Evolutionary conservation across 352 stramenopile species (phyloP), one percentile per base, ranked within the genome.

Genomic region (Elongisporangium senticosum): DNA sequence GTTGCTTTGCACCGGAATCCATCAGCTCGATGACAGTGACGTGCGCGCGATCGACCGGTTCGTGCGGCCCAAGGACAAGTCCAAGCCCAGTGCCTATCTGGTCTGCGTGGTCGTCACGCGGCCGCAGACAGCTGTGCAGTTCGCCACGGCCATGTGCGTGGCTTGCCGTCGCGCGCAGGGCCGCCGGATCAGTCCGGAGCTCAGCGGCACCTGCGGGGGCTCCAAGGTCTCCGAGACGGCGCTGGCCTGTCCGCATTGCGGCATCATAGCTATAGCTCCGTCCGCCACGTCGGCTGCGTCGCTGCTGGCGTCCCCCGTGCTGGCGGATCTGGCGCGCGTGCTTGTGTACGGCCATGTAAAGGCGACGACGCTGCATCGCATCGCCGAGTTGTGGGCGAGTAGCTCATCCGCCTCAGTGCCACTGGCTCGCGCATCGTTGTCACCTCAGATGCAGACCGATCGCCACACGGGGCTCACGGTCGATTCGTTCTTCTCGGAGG

Each of bases 231-330:
- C 33, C 10, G 33, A 43, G 8, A 43, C 33, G 33, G 21, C 51
- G 2, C 65, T 81, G 4, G 76, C 72, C 33, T 90, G 81, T 64
- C 81, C 78, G 5, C 78, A 90, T 59, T 90, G 81, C 52, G 70
- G 74, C 7, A 69, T 79, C 55, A 51, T 83, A 14, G 33, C 33
- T 10, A 43, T 43, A 10, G 33, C 33, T 17, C 33, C 33, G 11
- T 43, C 33, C 33, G 33, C 33, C 11, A 43, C 33, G 33, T 43
- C 33, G 10, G 33, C 33, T 10, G 33, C 33, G 33, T 43, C 33
- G 33, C 51, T 71, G 47, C 37, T 72, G 10, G 47, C 47, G 2
- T 68, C 74, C 5, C 62, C 72, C 6, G 64, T 61, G 20, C 49
- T 87, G 6, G 66, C 55, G 19, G 63, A 69, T 47, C 58, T 81